Conservation (phyloP, 225 moss, liverwort and hornwort species). For the Anthoceros angustus region DNA sequence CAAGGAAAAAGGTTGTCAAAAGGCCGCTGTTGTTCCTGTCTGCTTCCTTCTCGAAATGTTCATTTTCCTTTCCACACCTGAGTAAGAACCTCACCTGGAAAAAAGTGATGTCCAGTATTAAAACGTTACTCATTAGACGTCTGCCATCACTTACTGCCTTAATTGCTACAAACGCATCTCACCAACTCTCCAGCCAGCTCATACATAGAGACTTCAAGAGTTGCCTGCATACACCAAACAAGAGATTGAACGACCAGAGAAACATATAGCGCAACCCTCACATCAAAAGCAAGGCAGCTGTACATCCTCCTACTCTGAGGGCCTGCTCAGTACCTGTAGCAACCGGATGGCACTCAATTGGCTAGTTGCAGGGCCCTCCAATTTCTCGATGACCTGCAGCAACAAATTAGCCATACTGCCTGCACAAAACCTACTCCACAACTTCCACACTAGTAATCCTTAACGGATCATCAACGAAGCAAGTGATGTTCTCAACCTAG, state of each 20-base stretch:
- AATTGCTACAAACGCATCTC: constrained; percentile 6
- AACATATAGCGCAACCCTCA: neutral
- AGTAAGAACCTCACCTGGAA: constrained; percentile 82
- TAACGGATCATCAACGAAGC: neutral
- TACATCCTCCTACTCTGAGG: neutral
- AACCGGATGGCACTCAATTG: constrained; percentile 85
- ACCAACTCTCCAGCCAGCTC: constrained; percentile 97
- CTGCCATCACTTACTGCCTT: neutral
- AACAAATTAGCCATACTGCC: constrained; percentile 4
- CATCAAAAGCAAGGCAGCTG: neutral
- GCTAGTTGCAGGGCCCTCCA: constrained; percentile 81
- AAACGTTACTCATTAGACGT: neutral
- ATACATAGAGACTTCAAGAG: constrained; percentile 96
- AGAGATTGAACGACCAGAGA: neutral
- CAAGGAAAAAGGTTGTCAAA: constrained; percentile 69
- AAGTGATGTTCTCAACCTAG: neutral
- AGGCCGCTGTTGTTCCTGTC: constrained; percentile 46
- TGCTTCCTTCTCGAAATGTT: constrained; percentile 59
- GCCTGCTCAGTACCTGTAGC: constrained; percentile 42
- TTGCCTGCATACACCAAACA: constrained; percentile 37
- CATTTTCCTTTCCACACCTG: constrained; percentile 83
- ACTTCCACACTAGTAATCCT: neutral
- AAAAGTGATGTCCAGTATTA: neutral
- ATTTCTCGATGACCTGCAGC: constrained; percentile 81
- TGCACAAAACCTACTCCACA: neutral